Conservation (phyloP, 345 rosid species). For the Salix exigua region DNA sequence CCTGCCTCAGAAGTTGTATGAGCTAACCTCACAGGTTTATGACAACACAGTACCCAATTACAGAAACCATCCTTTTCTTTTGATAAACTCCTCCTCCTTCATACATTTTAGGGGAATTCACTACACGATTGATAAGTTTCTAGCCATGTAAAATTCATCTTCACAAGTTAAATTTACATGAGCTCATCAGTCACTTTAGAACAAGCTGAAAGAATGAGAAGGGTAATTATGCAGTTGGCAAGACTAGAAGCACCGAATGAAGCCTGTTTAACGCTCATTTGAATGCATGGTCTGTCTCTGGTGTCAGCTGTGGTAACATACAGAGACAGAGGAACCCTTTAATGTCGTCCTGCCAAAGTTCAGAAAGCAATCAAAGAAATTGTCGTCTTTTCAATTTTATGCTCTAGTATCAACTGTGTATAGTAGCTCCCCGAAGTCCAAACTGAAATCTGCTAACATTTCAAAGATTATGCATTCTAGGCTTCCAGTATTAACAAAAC, state of each 20-base stretch:
- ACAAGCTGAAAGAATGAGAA: background rate
- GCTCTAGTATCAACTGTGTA: too few species aligned
- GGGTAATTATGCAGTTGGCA: background rate
- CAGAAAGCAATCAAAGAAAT: too few species aligned
- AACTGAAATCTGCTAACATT: background rate
- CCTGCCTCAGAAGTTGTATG: too few species aligned
- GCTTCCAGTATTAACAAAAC: too few species aligned
- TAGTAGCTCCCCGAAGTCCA: too few species aligned
- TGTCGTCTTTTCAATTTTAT: too few species aligned
- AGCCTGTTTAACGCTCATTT: background rate
- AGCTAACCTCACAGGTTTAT: too few species aligned
- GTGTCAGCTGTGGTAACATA: background rate
- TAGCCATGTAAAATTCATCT: background rate
- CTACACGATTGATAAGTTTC: background rate
- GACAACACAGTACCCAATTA: too few species aligned
- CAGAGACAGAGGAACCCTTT: too few species aligned
- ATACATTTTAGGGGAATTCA: background rate
- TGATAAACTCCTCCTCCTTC: background rate
- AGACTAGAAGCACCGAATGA: background rate
- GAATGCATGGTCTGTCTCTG: constrained; percentile 16
- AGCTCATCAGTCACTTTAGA: background rate
- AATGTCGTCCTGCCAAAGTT: too few species aligned
- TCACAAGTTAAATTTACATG: background rate
- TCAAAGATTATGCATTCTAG: too few species aligned
- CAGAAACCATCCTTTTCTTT: too few species aligned